Conservation (phyloP, 192 early-diverging fungal genomes). For the Backusella parvicylindrica region DNA sequence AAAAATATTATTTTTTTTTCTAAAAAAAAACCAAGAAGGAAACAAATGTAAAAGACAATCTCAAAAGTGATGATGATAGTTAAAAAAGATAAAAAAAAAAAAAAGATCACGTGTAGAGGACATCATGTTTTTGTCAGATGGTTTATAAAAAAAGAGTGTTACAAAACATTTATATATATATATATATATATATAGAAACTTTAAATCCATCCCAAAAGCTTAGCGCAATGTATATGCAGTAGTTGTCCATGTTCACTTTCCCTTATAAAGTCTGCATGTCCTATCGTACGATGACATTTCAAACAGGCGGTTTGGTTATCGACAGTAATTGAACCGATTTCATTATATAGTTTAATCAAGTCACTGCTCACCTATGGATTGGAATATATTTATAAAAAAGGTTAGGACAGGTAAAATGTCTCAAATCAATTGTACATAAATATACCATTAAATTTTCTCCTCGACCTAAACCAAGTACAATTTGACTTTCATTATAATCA, state of each 20-base stretch:
- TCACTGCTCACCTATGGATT: constrained; percentile 35
- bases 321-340: constrained; percentile 39
- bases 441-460: constrained; percentile 48
- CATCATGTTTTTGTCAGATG: neutral
- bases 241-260: constrained; percentile 32
- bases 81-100: neutral
- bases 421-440: neutral
- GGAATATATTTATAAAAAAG: neutral
- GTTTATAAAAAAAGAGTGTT: neutral
- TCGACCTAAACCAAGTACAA: constrained; percentile 44
- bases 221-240: constrained; percentile 41
- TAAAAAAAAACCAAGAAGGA: neutral
- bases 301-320: constrained; percentile 36
- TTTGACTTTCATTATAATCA: constrained; percentile 41
- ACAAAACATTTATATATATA: neutral
- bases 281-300: constrained; percentile 38
- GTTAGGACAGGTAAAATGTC: neutral
- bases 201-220: neutral
- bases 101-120: neutral
- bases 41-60: neutral
- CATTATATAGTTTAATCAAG: constrained; percentile 36
- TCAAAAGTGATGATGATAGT: neutral
- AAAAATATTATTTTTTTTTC: neutral
- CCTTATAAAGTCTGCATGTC: constrained; percentile 36
- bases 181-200: neutral